Conservation (phyloP, 140 eudicot species). For the Senecio squalidus region DNA sequence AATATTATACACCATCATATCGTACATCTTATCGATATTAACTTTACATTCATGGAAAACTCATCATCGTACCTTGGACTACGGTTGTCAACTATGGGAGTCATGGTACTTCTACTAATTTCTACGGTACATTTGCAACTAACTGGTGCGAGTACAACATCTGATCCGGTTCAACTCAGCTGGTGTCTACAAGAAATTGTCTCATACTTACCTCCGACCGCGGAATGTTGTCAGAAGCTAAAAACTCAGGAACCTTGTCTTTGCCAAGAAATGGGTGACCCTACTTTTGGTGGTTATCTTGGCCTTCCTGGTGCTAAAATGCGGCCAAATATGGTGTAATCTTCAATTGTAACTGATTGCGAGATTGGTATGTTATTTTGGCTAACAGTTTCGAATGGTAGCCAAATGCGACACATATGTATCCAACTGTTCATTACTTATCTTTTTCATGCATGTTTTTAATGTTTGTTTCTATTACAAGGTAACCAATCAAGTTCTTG, state of each 20-base stretch:
- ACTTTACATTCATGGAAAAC: conserved; percentile 8
- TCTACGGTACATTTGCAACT: neutral
- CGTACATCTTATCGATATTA: no score
- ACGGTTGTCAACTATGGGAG: neutral
- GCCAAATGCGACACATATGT: no score
- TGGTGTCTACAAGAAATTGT: conserved; percentile 32
- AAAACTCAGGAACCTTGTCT: conserved; percentile 29
- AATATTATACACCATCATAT: no score
- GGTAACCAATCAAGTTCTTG: no score
- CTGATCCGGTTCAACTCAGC: conserved; percentile 6
- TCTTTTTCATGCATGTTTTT: no score
- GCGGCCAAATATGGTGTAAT: conserved; percentile 13
- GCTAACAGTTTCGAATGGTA: no score
- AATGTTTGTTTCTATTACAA: no score
- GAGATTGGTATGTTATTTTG: neutral
- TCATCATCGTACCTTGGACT: neutral
- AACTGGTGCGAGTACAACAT: neutral
- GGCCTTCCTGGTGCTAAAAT: conserved; percentile 27
- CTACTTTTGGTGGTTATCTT: conserved; percentile 32
- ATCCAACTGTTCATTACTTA: no score
- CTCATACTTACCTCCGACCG: conserved; percentile 19
- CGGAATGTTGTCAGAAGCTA: no score
- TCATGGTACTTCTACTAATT: conserved; percentile 8
- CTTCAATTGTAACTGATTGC: conserved; percentile 7
- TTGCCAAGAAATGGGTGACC: conserved; percentile 16